These are phyloP conservation scores for Flaveria sonorensis DNA, from an alignment of 129 eudicot genomes.

Conservation along the genomic window DNA sequence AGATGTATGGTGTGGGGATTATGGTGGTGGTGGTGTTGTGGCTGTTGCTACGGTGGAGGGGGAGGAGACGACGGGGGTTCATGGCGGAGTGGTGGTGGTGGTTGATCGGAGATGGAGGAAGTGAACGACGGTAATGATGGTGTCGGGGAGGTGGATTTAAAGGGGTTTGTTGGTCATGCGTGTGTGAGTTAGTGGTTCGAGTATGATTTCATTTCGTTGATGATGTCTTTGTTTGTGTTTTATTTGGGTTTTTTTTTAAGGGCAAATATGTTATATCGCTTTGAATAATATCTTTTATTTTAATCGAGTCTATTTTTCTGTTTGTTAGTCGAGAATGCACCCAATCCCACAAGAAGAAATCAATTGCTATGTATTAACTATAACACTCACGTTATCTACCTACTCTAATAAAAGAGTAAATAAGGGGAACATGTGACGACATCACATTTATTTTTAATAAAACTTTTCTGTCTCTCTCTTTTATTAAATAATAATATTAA, in stretches of 20 bases:
- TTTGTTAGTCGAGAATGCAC: too few relatives aligned
- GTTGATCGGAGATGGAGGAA: neutral
- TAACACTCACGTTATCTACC: too few relatives aligned
- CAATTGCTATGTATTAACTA: too few relatives aligned
- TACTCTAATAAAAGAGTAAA: too few relatives aligned
- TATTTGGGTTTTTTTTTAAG: too few relatives aligned
- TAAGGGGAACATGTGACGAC: too few relatives aligned
- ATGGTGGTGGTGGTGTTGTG: constrained; percentile 50
- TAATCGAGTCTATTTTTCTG: too few relatives aligned
- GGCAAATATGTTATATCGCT: fast-evolving
- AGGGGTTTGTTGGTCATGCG: constrained; percentile 20
- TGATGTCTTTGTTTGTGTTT: too few relatives aligned
- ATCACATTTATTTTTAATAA: too few relatives aligned
- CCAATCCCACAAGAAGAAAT: too few relatives aligned
- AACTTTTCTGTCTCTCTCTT: fast-evolving
- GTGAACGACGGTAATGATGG: constrained; percentile 43
- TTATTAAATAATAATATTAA: too few relatives aligned
- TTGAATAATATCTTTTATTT: too few relatives aligned
- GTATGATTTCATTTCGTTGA: neutral
- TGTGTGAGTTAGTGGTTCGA: constrained; percentile 15
- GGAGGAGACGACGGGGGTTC: constrained; percentile 31
- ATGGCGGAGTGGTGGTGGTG: constrained; percentile 15
- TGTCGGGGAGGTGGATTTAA: constrained; percentile 51
- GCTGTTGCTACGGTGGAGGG: constrained; percentile 56
- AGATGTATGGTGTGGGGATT: constrained; percentile 46